phyloP scores from a whole-genome alignment of 2,329 filamentous ascomycete species.

The Calonectria multiphialidica region DNA sequence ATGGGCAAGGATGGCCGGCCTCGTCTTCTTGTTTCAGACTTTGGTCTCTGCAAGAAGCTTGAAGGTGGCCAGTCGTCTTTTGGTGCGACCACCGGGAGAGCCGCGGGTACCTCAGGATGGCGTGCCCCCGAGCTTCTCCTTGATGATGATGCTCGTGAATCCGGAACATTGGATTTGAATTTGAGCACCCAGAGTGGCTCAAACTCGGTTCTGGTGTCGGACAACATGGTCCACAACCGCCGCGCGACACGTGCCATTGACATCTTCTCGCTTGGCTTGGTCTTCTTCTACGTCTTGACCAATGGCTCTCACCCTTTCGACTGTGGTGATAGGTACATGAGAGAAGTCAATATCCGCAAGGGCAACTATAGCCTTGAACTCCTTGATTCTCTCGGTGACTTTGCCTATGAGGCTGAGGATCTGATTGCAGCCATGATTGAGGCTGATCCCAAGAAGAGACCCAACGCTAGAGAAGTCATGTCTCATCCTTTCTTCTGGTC shows the following conservation, averaged over 20 bases:
- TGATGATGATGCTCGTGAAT: conserved; percentile 75
- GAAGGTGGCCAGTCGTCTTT: conserved; percentile 96
- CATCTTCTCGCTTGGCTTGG: conserved; percentile 95
- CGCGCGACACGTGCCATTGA: conserved; percentile 96
- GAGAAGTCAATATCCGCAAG: conserved; percentile 97
- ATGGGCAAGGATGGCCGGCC: conserved; percentile 77
- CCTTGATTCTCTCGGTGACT: conserved; percentile 83
- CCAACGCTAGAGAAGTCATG: conserved; percentile 83
- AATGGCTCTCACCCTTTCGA: conserved; percentile 94
- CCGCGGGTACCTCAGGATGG: conserved; percentile 95
- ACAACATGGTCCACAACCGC: conserved; percentile 71
- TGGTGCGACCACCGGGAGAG: conserved; percentile 92
- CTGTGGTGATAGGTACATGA: conserved; percentile 92
- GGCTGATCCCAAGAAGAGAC: conserved; percentile 67
- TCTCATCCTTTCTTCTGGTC: conserved; percentile 98
- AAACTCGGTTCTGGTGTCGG: conserved; percentile 67
- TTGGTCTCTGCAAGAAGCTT: conserved; percentile 96
- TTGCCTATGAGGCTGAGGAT: conserved; percentile 87
- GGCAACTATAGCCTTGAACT: conserved; percentile 80
- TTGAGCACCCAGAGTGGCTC: conserved; percentile 71
- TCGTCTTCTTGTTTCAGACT: conserved; percentile 95
- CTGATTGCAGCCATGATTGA: conserved; percentile 85
- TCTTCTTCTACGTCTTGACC: conserved; percentile 99
- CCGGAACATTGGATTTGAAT: conserved; percentile 61
- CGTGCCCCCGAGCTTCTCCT: conserved; percentile 93